phyloP scores from a whole-genome alignment of 108 stramenopile species.

The Cyclotella choctawhatcheeana region DNA sequence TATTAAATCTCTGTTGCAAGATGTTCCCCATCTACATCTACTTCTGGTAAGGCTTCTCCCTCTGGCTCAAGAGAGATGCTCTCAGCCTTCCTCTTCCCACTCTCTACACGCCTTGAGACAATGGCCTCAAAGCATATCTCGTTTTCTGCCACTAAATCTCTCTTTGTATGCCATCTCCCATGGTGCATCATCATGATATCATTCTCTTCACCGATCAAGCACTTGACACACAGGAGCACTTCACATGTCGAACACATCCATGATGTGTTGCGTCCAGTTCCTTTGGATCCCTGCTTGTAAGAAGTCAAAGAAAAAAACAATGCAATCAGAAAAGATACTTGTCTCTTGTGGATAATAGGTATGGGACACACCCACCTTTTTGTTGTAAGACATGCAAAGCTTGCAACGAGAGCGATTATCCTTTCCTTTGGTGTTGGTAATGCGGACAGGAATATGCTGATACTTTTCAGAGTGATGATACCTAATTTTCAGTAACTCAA shows the following conservation, averaged over 20 bases:
- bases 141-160: constrained; percentile 24
- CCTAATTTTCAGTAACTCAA: constrained; percentile 18
- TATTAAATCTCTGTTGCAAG: too few relatives aligned
- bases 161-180: constrained; percentile 15
- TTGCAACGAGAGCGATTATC: constrained; percentile 11
- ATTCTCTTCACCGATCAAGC: background rate
- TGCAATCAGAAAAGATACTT: too few relatives aligned
- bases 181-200: constrained; percentile 12
- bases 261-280: constrained; percentile 19
- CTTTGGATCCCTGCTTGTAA: constrained; percentile 13
- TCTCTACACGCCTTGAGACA: background rate
- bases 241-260: constrained; percentile 35
- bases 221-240: constrained; percentile 35
- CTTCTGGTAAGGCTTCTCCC: constrained; percentile 6
- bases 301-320: constrained; percentile 17
- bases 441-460: constrained; percentile 6
- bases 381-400: constrained; percentile 17
- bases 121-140: constrained; percentile 2
- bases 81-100: constrained; percentile 13
- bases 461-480: constrained; percentile 15
- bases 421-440: background rate
- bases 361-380: too few relatives aligned
- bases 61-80: background rate
- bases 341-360: too few relatives aligned
- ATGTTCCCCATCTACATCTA: background rate